A percentile compares a stretch with the other conserved stretches of the same genome.
These are phyloP conservation scores for Pleurotus djamor DNA, from an alignment of 768 basidiomycete genomes.

Conservation along the genomic window DNA sequence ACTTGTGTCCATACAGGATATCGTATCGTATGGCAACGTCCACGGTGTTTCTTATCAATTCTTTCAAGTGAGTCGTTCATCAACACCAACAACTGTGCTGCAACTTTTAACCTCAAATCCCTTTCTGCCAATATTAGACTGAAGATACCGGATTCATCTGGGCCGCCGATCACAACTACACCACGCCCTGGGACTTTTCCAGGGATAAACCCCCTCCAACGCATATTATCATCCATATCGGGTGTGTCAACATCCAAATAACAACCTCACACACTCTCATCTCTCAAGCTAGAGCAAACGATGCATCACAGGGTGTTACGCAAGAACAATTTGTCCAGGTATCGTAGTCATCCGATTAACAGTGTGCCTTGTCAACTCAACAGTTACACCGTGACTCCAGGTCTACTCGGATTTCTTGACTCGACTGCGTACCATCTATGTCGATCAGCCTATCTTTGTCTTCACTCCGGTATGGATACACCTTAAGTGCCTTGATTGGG, in stretches of 20 bases:
- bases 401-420: conserved; percentile 46
- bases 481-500: not conserved
- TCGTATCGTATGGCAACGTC: conserved; percentile 49
- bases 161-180: conserved; percentile 56
- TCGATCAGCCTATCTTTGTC: conserved; percentile 45
- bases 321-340: conserved; percentile 41
- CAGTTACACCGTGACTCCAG: conserved; percentile 18
- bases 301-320: conserved; percentile 49
- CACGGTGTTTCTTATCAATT: conserved; percentile 51
- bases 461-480: conserved; percentile 52
- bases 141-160: conserved; percentile 57
- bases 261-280: not conserved
- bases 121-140: conserved; percentile 30
- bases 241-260: conserved; percentile 24
- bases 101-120: no score
- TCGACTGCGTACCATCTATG: conserved; percentile 41
- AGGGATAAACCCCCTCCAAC: conserved; percentile 44
- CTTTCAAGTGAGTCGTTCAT: conserved; percentile 35
- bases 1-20: conserved; percentile 25
- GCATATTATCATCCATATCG: conserved; percentile 56
- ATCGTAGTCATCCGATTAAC: conserved; percentile 5
- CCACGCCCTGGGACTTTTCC: conserved; percentile 55
- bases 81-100: no score
- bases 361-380: not conserved
- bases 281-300: conserved; percentile 42